Percentiles rank a stretch among this genome's conserved stretches.
Conservation (phyloP, 2,329 filamentous ascomycete genomes). For the Tolypocladium amazonense region DNA sequence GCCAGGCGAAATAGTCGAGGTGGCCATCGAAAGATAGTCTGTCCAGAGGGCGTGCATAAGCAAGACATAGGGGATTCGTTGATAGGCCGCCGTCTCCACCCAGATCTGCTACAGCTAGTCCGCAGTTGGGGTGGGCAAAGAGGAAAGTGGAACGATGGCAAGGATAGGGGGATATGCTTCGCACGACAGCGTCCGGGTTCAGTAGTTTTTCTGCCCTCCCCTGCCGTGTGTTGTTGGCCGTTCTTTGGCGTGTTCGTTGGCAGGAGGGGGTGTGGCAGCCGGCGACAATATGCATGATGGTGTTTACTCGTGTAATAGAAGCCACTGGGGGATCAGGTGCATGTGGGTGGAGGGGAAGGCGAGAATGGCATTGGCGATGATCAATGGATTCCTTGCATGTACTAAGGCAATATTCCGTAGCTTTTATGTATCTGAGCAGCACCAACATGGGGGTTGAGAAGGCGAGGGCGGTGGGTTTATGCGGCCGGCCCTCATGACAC, state of each 20-base stretch:
- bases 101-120: background rate
- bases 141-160: background rate
- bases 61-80: background rate
- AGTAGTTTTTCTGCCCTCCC: background rate
- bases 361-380: background rate
- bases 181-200: background rate
- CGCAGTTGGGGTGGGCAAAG: background rate
- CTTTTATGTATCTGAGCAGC: background rate
- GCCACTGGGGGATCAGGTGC: background rate
- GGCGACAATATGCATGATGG: background rate
- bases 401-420: background rate
- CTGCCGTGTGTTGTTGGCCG: background rate
- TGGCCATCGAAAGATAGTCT: background rate
- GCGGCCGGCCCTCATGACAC: too few species aligned
- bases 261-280: background rate
- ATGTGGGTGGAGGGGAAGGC: background rate
- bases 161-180: background rate
- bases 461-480: background rate
- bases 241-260: background rate
- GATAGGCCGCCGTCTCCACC: background rate
- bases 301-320: background rate
- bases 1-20: background rate
- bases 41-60: background rate
- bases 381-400: background rate
- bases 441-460: background rate